A percentile compares a stretch with the other conserved stretches of the same genome.
Evolutionary conservation across 2,329 filamentous ascomycete species (phyloP).

Genomic region (Exophiala mesophila): DNA sequence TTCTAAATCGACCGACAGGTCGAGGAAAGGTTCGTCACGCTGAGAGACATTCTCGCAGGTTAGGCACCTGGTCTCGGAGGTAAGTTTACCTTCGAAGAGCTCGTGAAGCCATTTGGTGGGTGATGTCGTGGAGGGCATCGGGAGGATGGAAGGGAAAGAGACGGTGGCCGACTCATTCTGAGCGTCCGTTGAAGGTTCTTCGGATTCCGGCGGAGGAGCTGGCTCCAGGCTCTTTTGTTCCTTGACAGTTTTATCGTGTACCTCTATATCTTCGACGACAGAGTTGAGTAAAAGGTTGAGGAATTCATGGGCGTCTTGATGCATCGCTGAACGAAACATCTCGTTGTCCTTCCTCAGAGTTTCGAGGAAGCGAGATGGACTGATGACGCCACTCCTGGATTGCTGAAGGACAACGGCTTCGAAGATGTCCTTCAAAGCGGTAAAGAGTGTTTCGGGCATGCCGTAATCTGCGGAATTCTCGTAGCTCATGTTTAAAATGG

Average conservation of each 20-base stretch:
- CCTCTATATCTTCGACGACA: slow-evolving; percentile 88
- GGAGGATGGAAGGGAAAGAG: slow-evolving; percentile 32
- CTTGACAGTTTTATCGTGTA: slow-evolving; percentile 59
- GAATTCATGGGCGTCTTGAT: slow-evolving; percentile 97
- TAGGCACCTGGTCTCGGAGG: slow-evolving; percentile 92
- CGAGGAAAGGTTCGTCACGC: slow-evolving; percentile 90
- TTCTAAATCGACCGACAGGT: slow-evolving; percentile 91
- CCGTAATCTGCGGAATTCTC: slow-evolving; percentile 76
- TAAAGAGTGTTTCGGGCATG: slow-evolving; percentile 94
- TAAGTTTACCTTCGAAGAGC: slow-evolving; percentile 89
- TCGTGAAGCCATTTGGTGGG: slow-evolving; percentile 92
- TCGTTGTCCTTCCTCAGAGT: slow-evolving; percentile 93
- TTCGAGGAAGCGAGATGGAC: slow-evolving; percentile 87
- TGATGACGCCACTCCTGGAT: slow-evolving; percentile 81
- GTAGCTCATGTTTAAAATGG: slow-evolving; percentile 76
- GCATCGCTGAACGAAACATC: slow-evolving; percentile 95
- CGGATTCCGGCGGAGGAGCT: slow-evolving; percentile 32
- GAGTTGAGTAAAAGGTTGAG: slow-evolving; percentile 92
- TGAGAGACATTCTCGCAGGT: slow-evolving; percentile 96
- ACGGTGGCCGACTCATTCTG: slow-evolving; percentile 48
- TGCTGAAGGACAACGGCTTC: slow-evolving; percentile 77
- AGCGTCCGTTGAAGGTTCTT: slow-evolving; percentile 36
- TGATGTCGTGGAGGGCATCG: slow-evolving; percentile 47
- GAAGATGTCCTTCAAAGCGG: slow-evolving; percentile 92
- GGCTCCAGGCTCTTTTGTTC: slow-evolving; percentile 48